phyloP scores from a whole-genome alignment of 1,284 basidiomycete genomes.

The Irpex rosettiformis region DNA sequence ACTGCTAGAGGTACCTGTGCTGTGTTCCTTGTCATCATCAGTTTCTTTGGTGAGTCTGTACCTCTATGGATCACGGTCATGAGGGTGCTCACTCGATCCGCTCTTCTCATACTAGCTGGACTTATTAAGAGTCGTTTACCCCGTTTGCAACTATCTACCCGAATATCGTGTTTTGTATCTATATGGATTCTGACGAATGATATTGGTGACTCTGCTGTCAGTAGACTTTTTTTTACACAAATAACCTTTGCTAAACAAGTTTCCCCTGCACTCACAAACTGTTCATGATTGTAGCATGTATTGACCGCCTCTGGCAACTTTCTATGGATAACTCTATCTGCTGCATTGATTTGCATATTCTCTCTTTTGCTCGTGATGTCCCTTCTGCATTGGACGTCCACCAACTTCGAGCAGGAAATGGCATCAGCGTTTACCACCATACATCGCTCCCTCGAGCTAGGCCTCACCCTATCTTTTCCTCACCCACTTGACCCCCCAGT shows the following conservation, averaged over 20 bases:
- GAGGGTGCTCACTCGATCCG: not conserved
- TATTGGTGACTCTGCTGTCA: conserved; percentile 31
- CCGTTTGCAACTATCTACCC: conserved; percentile 40
- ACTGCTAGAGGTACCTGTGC: conserved; percentile 36
- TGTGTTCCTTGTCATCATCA: conserved; percentile 37
- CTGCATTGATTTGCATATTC: conserved; percentile 38
- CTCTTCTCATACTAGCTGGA: conserved; percentile 31
- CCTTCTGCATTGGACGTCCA: conserved; percentile 39
- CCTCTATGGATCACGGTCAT: not conserved
- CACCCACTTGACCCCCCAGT: conserved; percentile 13
- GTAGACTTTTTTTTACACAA: conserved; percentile 8
- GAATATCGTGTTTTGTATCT: conserved; percentile 45
- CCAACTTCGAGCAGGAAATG: conserved; percentile 41
- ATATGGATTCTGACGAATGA: conserved; percentile 44
- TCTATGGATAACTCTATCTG: conserved; percentile 40
- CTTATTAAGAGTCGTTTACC: conserved; percentile 44
- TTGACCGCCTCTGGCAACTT: conserved; percentile 32
- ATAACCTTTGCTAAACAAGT: not conserved
- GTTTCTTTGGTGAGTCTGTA: conserved; percentile 38
- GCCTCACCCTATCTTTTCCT: conserved; percentile 30
- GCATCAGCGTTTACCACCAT: conserved; percentile 33
- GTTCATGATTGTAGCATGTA: conserved; percentile 26
- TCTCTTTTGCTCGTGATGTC: conserved; percentile 38
- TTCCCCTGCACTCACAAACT: not conserved
- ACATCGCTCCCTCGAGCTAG: conserved; percentile 32